phyloP scores from a whole-genome alignment of 805 yeast species.

The Yarrowia bubula region DNA sequence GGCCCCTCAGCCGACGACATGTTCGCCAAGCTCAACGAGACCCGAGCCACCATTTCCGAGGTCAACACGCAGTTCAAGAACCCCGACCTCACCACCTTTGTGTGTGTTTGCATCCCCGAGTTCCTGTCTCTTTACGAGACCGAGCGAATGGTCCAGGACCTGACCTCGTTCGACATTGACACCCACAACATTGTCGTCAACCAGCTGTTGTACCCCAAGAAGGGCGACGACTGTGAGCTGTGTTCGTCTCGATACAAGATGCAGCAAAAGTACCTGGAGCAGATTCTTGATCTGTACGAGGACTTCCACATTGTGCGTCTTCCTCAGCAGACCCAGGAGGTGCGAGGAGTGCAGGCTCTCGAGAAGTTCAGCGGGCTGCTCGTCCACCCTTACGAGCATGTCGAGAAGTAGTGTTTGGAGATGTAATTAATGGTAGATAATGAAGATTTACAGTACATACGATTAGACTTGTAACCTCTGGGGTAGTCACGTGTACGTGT shows the following conservation, averaged over 20 bases:
- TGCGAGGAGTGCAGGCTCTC: conserved; percentile 86
- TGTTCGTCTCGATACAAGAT: conserved; percentile 91
- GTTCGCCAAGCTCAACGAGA: conserved; percentile 72
- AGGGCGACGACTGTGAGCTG: conserved; percentile 72
- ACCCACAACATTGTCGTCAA: conserved; percentile 95
- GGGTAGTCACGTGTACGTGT: not conserved
- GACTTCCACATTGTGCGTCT: conserved; percentile 95
- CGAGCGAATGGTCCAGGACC: conserved; percentile 95
- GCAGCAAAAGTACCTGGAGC: conserved; percentile 93
- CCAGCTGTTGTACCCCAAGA: conserved; percentile 82
- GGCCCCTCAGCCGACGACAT: conserved; percentile 57
- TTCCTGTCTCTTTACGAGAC: conserved; percentile 94
- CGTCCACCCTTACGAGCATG: conserved; percentile 66
- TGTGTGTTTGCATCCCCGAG: conserved; percentile 97
- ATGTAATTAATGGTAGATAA: not conserved
- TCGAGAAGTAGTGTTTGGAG: conserved; percentile 2
- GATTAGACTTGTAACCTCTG: conserved; percentile 1
- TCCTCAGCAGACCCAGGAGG: conserved; percentile 93
- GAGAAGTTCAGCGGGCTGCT: conserved; percentile 80
- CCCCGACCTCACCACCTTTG: conserved; percentile 88
- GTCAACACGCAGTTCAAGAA: conserved; percentile 93
- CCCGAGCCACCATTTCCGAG: conserved; percentile 76
- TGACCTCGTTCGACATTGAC: conserved; percentile 92
- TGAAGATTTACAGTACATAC: not conserved
- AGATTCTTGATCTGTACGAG: conserved; percentile 93